Base-by-base conservation (phyloP, 306 rosid genomes). In the Dalbergia oliveri region DNA sequence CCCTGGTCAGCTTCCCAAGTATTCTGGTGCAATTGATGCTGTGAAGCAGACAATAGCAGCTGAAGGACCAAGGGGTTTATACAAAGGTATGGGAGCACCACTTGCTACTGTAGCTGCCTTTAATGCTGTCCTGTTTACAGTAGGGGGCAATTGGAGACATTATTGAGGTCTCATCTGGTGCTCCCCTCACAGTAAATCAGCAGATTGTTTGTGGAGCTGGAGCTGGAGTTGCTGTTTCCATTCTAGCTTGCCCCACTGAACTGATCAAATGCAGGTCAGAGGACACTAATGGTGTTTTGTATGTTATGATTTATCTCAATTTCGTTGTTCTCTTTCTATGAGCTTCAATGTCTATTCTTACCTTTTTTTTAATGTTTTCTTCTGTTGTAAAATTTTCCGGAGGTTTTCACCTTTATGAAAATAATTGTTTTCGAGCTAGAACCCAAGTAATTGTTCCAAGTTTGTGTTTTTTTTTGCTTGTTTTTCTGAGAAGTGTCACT, bases 31-130 rank as follows among this genome's bases (percentile, higher is more conserved):
- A 58, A 90, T 96, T 50, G 98, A 96, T 81, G 98, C 99, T 11
- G 97, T 96, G 57, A 93, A 86, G 90, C 89, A 96, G 86, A 96
- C 99, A 43, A 4, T 96, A 83, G 92, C 97, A 39, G 97, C 94
- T 26, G 99, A 96, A 89, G 99, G 99, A 14, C 83, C 91, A 39
- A 74, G 93, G 37, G 98, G 99, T n/a, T 87, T 96, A 79, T 96
- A 91, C 88, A 96, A 96, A 86, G 99, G 97, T 49, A 93, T 93
- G 98, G 99, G 99, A 39, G 99, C 97, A 71, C 99, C 98, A 49
- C 92, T 96, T 39, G 99, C 99, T 13, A 96, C 98, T 0, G 99
- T 96, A 53, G 98, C 99, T 8, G 97, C 96, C 57, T 96, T 96
- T 86, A 96, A 96, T 59, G 98, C 99, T 14, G 91, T 96, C 79